Conservation (phyloP, 2,329 filamentous ascomycete species). For the Blastomyces emzantsi region DNA sequence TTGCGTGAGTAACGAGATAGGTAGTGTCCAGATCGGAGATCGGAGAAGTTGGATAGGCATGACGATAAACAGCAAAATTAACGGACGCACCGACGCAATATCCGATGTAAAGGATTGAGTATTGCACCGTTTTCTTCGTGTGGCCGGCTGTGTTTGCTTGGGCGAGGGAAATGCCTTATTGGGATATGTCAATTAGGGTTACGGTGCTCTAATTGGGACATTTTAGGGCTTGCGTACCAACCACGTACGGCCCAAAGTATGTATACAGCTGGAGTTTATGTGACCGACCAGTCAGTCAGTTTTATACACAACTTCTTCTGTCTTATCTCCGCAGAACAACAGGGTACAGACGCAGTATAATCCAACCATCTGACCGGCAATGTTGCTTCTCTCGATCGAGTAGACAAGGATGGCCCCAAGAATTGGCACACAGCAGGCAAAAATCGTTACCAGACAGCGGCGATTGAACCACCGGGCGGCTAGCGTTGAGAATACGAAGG, state of each 20-base stretch:
- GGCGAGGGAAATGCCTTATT: slow-evolving; percentile 11
- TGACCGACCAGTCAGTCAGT: background rate
- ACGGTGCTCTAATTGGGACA: background rate
- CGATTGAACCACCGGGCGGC: slow-evolving; percentile 26
- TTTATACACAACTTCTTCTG: background rate
- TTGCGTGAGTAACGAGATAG: background rate
- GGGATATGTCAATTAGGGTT: slow-evolving; percentile 4
- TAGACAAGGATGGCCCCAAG: slow-evolving; percentile 26
- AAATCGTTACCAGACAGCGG: slow-evolving; percentile 24
- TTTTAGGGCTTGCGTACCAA: slow-evolving; percentile 15
- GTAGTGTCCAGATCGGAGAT: background rate
- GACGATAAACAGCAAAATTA: background rate
- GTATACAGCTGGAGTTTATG: slow-evolving; percentile 28
- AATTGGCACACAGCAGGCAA: slow-evolving; percentile 25
- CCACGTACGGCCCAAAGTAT: slow-evolving; percentile 30
- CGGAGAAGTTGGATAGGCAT: background rate
- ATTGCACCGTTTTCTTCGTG: slow-evolving; percentile 36
- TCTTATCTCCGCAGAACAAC: background rate
- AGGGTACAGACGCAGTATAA: slow-evolving; percentile 26
- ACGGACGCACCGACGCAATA: slow-evolving; percentile 28
- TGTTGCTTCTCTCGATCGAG: slow-evolving; percentile 25
- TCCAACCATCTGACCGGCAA: slow-evolving; percentile 34
- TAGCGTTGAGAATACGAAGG: slow-evolving; percentile 24
- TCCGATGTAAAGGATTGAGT: slow-evolving; percentile 33
- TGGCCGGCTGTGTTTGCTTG: slow-evolving; percentile 29